Conservation (phyloP, 2,329 filamentous ascomycete genomes). For the Periglandula ipomoeae region DNA sequence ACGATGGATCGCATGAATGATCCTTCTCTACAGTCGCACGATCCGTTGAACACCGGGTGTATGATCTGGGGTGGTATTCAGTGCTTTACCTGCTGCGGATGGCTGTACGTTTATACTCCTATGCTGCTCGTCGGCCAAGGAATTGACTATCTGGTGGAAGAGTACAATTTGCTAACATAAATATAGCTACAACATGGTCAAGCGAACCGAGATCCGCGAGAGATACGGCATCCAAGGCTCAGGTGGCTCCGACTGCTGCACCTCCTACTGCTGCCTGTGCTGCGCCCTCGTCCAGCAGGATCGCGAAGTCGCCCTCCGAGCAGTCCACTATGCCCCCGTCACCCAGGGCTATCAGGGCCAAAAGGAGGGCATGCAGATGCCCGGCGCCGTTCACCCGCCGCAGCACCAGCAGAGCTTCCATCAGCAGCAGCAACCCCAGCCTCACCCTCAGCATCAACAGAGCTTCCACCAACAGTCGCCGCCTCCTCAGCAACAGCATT, state of each 20-base stretch:
- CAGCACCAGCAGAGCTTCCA: conserved; percentile 3
- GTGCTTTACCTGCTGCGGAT: conserved; percentile 32
- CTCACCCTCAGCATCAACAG: neutral
- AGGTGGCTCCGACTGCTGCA: conserved; percentile 39
- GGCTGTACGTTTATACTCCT: conserved; percentile 24
- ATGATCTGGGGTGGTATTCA: conserved; percentile 29
- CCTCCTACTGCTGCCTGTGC: conserved; percentile 46
- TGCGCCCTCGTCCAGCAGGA: conserved; percentile 50
- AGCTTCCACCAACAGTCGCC: neutral
- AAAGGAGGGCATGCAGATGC: conserved; percentile 30
- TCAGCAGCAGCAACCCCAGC: neutral
- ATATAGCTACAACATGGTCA: conserved; percentile 37
- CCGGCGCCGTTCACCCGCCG: conserved; percentile 5
- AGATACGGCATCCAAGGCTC: conserved; percentile 43
- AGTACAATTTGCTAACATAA: neutral
- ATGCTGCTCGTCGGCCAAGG: too few species aligned
- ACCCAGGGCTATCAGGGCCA: conserved; percentile 28
- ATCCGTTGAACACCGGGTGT: conserved; percentile 33
- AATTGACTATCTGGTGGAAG: too few species aligned
- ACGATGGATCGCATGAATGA: conserved; percentile 36
- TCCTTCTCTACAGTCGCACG: conserved; percentile 29
- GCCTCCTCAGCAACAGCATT: neutral
- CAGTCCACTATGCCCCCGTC: conserved; percentile 16
- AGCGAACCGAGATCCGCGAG: conserved; percentile 44
- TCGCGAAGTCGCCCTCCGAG: conserved; percentile 36